A percentile compares a stretch with the other conserved stretches of the same genome.
Evolutionary conservation across 1,284 basidiomycete species (phyloP).

Genomic region (Neolentinus lepideus): DNA sequence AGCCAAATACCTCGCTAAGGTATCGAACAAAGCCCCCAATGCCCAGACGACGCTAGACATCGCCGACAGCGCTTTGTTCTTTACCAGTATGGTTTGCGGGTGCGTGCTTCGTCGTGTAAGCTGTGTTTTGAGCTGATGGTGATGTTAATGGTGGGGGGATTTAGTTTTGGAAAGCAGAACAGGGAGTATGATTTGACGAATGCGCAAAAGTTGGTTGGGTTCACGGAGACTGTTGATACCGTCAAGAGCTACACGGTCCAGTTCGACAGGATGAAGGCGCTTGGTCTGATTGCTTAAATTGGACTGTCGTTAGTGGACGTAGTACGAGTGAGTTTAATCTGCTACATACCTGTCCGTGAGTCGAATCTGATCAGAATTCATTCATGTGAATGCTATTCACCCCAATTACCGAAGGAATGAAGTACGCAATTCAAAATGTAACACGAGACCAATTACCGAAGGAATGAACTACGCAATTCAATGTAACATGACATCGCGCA

Average conservation of each 20-base stretch:
- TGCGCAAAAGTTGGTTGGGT: not conserved
- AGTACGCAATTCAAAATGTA: too few species aligned
- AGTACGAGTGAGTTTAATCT: too few species aligned
- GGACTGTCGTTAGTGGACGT: too few species aligned
- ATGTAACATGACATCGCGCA: too few species aligned
- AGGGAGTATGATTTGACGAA: not conserved
- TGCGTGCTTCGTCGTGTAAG: not conserved
- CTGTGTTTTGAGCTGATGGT: not conserved
- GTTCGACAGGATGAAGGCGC: conserved; percentile 1
- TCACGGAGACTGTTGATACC: conserved; percentile 1
- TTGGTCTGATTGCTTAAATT: not conserved
- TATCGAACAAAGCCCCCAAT: not conserved
- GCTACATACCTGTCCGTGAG: too few species aligned
- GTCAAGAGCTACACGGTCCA: not conserved
- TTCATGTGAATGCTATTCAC: too few species aligned
- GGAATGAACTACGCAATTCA: too few species aligned
- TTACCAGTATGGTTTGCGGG: not conserved
- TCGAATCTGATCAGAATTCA: too few species aligned
- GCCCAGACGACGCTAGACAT: not conserved
- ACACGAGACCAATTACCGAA: too few species aligned
- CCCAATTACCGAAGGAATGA: too few species aligned
- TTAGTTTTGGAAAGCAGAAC: not conserved
- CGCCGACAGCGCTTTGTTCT: not conserved
- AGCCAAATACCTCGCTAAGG: not conserved
- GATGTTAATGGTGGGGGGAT: not conserved